These are phyloP conservation scores for Komagataella ulmi DNA, from an alignment of 805 yeast species.

Conservation along the genomic window DNA sequence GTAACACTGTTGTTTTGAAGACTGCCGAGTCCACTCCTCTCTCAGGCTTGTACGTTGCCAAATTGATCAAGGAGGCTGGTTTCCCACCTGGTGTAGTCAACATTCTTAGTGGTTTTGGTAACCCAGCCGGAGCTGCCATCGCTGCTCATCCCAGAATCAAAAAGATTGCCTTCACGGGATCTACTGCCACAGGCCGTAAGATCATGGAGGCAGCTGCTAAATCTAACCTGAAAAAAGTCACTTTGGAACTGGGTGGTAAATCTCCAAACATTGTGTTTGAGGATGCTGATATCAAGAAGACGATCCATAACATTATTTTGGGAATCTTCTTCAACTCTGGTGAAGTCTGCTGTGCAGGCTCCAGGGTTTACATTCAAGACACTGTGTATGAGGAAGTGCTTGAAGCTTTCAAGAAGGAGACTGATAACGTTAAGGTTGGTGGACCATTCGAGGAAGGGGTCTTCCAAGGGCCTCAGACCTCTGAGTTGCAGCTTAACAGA, in stretches of 20 bases:
- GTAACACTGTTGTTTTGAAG: conserved; percentile 50
- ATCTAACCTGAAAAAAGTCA: conserved; percentile 75
- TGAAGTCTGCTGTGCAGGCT: conserved; percentile 93
- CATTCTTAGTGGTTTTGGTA: conserved; percentile 50
- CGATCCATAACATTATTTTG: conserved; percentile 60
- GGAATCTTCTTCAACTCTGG: conserved; percentile 94
- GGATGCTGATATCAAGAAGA: conserved; percentile 69
- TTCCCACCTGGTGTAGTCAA: conserved; percentile 54
- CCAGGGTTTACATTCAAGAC: conserved; percentile 83
- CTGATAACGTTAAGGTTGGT: conserved; percentile 53
- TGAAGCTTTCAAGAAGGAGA: conserved; percentile 38
- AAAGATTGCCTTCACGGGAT: conserved; percentile 59
- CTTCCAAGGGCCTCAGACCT: conserved; percentile 89
- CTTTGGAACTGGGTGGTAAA: conserved; percentile 94
- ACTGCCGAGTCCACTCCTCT: conserved; percentile 58
- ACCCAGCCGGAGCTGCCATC: conserved; percentile 44
- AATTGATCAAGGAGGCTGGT: conserved; percentile 42
- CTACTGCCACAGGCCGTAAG: conserved; percentile 60
- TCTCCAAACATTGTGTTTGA: conserved; percentile 83
- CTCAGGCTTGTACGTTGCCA: conserved; percentile 44
- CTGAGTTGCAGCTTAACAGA: conserved; percentile 65
- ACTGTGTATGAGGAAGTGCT: conserved; percentile 68
- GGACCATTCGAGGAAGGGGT: conserved; percentile 68
- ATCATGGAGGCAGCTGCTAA: conserved; percentile 75
- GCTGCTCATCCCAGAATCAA: conserved; percentile 43